Evolutionary conservation across 345 rosid species (phyloP).

Genomic region (Populus nigra): DNA sequence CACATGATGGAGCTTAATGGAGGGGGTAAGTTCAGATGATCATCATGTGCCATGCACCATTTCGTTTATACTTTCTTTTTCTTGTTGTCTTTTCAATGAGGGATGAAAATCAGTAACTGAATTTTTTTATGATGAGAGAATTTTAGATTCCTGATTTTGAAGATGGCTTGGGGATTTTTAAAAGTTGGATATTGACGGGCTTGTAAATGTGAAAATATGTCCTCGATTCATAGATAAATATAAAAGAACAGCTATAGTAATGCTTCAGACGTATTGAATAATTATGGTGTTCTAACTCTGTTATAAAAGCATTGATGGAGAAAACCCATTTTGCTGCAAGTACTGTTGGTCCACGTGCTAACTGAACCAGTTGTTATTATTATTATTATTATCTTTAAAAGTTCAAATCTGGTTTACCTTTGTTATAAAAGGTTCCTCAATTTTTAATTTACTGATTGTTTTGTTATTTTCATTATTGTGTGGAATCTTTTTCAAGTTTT

Average conservation of each 20-base stretch:
- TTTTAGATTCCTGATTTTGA: not conserved
- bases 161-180: not conserved
- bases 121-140: not conserved
- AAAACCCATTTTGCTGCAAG: not conserved
- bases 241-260: not conserved
- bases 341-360: not conserved
- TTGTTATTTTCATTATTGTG: not conserved
- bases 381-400: not conserved
- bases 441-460: not conserved
- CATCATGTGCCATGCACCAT: conserved; percentile 7
- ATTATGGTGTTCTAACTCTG: not conserved
- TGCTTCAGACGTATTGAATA: not conserved
- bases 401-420: not conserved
- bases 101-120: not conserved
- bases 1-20: conserved; percentile 41
- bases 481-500: conserved; percentile 37
- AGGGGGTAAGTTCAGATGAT: conserved; percentile 38
- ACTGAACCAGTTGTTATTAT: not conserved
- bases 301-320: not conserved
- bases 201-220: not conserved
- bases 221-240: not conserved
- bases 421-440: not conserved
- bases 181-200: not conserved
- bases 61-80: conserved; percentile 2
- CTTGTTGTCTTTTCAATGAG: not conserved